Evolutionary conservation across 805 yeast species (phyloP), one percentile per base, ranked within the genome.

Genomic region (Ogataea neopini): DNA sequence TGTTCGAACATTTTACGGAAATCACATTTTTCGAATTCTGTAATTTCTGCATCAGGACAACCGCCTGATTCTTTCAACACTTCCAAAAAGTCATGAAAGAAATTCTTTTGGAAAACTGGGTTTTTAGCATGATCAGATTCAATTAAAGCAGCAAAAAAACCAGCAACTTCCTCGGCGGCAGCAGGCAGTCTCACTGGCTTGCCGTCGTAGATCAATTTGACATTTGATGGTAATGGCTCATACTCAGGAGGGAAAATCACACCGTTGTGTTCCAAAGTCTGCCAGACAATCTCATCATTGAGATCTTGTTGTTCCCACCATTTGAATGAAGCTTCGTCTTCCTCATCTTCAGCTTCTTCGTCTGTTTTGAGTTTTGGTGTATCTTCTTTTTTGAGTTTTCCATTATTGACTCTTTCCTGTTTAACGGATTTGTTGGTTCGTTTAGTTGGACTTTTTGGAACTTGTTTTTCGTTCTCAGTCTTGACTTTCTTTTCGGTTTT

Each of bases 111-210:
- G 66, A 92, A 92, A 0, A 80, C 82, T 0, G 95, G 90, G 61
- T 90, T 92, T 52, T 83, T 77, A 10, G 90, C 94, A 67, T 92
- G 97, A 54, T 92, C 97, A 1, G 90, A 77, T 54, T 88, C 90
- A 37, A 91, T 53, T 80, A 92, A 76, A 5, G 96, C 96, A 8
- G 86, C 98, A 66, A 77, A 92, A 61, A 90, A 92, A 0, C 97
- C 97, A 0, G 97, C 98, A 29, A 92, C 97, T 66, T 92, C 98
- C 68, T 92, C 99, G 2, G 97, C 97, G 47, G 75, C 86, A 1
- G 72, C 69, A 1, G 96, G 92, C 48, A 92, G 72, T 23, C 72
- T 72, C 0, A 91, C 91, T 0, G 94, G 87, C 54, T 79, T 75
- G 0, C 88, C 88, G 56, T 86, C 85, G 60, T 92, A 91, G 49